A percentile compares a stretch with the other conserved stretches of the same genome.
These are phyloP conservation scores for Protomyces inouyei DNA, from an alignment of 1,139 yeast genomes.

Conservation along the genomic window DNA sequence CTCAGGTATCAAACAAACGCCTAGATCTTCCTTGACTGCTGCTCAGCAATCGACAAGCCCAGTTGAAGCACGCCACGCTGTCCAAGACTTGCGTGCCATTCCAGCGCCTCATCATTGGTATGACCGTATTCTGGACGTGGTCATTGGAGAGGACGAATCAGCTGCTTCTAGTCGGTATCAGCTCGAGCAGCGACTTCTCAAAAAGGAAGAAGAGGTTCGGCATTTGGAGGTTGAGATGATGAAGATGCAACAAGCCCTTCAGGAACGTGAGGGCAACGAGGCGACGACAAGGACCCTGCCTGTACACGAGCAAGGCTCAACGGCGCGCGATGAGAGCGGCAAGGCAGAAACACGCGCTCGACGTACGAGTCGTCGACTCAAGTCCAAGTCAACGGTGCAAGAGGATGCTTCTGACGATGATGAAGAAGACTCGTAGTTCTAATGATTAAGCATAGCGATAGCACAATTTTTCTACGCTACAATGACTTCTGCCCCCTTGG, in stretches of 20 bases:
- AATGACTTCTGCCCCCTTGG: too few relatives aligned
- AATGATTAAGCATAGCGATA: background rate
- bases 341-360: background rate
- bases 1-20: slow-evolving; percentile 3
- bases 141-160: slow-evolving; percentile 56
- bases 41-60: background rate
- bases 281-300: background rate
- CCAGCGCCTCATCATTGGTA: slow-evolving; percentile 38
- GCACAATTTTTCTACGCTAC: too few relatives aligned
- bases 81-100: background rate
- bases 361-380: background rate
- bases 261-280: background rate
- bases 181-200: slow-evolving; percentile 6
- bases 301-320: background rate
- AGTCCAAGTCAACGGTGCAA: background rate
- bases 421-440: background rate
- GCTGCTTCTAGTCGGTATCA: slow-evolving; percentile 10
- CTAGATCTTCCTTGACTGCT: background rate
- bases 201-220: slow-evolving; percentile 8
- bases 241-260: slow-evolving; percentile 5
- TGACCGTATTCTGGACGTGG: slow-evolving; percentile 47
- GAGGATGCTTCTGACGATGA: background rate
- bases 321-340: background rate
- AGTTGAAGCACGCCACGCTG: slow-evolving; percentile 11
- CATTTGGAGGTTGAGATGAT: slow-evolving; percentile 12